Evolutionary conservation across 352 stramenopile species (phyloP).

Genomic region (Phytophthora nicotianae): DNA sequence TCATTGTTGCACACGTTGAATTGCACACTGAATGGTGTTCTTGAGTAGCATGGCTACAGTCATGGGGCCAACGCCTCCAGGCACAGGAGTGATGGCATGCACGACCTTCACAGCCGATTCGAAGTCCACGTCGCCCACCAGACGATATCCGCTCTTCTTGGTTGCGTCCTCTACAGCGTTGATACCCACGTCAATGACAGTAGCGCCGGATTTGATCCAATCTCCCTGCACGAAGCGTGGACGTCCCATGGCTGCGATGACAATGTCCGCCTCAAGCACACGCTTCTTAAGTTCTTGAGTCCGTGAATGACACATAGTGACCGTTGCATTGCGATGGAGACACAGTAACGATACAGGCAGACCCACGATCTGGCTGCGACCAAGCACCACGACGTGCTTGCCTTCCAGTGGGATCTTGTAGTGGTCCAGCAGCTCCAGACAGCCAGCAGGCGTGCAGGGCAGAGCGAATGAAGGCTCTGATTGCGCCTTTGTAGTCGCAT

Average conservation of each 20-base stretch:
- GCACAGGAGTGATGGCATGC: conserved; percentile 97
- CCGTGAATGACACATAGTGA: conserved; percentile 98
- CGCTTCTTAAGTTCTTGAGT: conserved; percentile 88
- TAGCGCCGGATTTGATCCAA: conserved; percentile 97
- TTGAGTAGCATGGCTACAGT: conserved; percentile 95
- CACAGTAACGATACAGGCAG: conserved; percentile 96
- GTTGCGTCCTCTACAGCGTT: conserved; percentile 93
- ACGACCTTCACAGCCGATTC: conserved; percentile 82
- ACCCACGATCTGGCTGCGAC: conserved; percentile 97
- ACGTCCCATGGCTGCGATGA: conserved; percentile 96
- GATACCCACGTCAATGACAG: conserved; percentile 99
- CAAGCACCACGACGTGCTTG: conserved; percentile 97
- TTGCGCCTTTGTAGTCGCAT: conserved; percentile 51
- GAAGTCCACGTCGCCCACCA: conserved; percentile 98
- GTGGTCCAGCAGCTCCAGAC: conserved; percentile 95
- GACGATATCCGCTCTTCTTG: conserved; percentile 87
- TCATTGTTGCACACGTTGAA: conserved; percentile 29
- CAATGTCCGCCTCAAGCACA: conserved; percentile 93
- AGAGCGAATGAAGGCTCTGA: conserved; percentile 83
- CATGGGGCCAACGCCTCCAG: conserved; percentile 97
- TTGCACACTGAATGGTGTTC: conserved; percentile 76
- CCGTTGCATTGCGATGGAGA: conserved; percentile 95
- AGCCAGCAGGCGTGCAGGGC: conserved; percentile 96
- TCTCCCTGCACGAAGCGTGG: conserved; percentile 92
- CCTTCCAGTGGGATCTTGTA: conserved; percentile 90